phyloP scores from a whole-genome alignment of 345 rosid genomes.

The Heritiera littoralis region DNA sequence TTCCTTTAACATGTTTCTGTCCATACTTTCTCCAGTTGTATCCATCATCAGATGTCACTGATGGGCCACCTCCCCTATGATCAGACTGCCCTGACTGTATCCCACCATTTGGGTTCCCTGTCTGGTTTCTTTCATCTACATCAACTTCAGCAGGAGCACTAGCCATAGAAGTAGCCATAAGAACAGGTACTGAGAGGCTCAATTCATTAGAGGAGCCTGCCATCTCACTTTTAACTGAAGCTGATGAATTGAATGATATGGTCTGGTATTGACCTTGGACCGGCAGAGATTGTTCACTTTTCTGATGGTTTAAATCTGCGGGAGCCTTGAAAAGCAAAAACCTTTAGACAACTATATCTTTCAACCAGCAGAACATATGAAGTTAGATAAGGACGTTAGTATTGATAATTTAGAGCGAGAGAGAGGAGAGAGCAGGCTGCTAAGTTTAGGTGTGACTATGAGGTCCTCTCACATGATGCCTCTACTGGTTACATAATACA shows the following conservation, averaged over 20 bases:
- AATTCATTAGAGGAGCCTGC: constrained; percentile 72
- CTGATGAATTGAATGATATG: constrained; percentile 49
- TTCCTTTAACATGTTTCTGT: constrained; percentile 96
- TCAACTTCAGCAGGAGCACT: constrained; percentile 58
- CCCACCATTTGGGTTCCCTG: constrained; percentile 40
- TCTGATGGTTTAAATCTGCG: constrained; percentile 63
- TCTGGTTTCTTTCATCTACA: constrained; percentile 59
- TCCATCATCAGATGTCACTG: constrained; percentile 77
- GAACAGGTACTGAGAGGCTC: constrained; percentile 55
- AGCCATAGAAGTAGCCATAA: constrained; percentile 46
- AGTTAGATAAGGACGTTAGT: constrained; percentile 13
- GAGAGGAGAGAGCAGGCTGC: not conserved
- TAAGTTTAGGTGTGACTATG: not conserved
- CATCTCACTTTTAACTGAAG: constrained; percentile 54
- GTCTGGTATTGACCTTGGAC: constrained; percentile 51
- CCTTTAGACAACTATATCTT: constrained; percentile 38
- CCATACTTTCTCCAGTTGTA: constrained; percentile 99
- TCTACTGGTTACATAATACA: not conserved
- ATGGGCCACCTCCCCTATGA: constrained; percentile 51
- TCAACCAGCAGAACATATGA: constrained; percentile 19
- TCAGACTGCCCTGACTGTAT: constrained; percentile 52
- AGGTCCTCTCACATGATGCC: not conserved
- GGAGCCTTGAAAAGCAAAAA: constrained; percentile 63
- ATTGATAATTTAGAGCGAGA: not conserved
- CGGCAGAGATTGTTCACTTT: constrained; percentile 51